phyloP scores from a whole-genome alignment of 2,329 filamentous ascomycete genomes.

The Blastomyces gilchristii region DNA sequence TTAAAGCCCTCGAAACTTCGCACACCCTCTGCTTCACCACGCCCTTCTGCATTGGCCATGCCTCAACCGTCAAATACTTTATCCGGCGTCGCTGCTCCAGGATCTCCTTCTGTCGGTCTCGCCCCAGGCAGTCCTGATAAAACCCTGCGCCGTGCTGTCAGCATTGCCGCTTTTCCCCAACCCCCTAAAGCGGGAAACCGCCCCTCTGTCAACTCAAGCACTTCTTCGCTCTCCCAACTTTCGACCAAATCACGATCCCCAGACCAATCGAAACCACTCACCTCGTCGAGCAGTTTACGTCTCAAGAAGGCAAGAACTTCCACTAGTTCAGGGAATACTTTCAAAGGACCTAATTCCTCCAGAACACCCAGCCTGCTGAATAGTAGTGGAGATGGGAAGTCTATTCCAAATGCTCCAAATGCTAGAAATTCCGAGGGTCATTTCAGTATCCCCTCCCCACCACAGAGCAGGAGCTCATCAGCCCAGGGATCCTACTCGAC shows the following conservation, averaged over 20 bases:
- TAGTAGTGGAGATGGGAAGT: constrained; percentile 65
- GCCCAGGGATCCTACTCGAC: constrained; percentile 88
- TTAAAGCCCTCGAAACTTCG: constrained; percentile 47
- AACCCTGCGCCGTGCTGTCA: constrained; percentile 74
- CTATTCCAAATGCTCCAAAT: constrained; percentile 51
- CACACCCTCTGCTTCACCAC: constrained; percentile 49
- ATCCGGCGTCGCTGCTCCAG: constrained; percentile 47
- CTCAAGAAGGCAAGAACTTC: constrained; percentile 48
- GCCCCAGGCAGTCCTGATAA: constrained; percentile 48
- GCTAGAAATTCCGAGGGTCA: constrained; percentile 63
- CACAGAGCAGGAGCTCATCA: constrained; percentile 83
- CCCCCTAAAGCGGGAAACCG: constrained; percentile 60
- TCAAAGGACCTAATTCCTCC: constrained; percentile 31
- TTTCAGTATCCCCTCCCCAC: constrained; percentile 67
- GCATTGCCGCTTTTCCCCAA: constrained; percentile 88
- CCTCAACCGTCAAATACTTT: constrained; percentile 41
- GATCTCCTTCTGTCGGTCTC: constrained; percentile 47
- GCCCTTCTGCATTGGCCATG: constrained; percentile 38
- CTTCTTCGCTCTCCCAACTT: constrained; percentile 17
- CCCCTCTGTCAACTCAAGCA: constrained; percentile 37
- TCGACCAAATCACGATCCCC: constrained; percentile 18
- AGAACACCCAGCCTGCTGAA: constrained; percentile 66
- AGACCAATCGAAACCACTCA: constrained; percentile 39
- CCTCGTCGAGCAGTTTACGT: constrained; percentile 32
- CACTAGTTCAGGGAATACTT: constrained; percentile 44